Base-by-base conservation (phyloP, 371 early-diverging fungal genomes). In the Mortierella sp. region DNA sequence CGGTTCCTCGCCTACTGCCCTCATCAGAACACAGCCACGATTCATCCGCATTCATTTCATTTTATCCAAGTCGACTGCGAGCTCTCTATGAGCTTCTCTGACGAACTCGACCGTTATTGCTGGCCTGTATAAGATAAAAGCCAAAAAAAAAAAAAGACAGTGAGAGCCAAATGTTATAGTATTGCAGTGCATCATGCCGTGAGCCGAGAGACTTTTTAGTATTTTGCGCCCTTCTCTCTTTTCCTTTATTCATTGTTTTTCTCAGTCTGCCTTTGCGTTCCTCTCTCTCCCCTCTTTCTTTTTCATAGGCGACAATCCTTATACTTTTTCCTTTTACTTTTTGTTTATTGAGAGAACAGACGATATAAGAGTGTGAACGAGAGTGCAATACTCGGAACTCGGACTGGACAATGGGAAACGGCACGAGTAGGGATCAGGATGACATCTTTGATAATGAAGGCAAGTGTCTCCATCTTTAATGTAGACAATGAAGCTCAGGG, bases 401-500 rank as follows among this genome's bases (percentile, higher is more conserved):
- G 11, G 1, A 32, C n/a, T 5, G 27, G 46, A 21, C 28, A 24
- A 66, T 78, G 78, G 70, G 71, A 50, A 67, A 67, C 64, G 70
- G 71, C 27, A 39, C 49, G 15, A 63, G 71, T 50, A 50, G 64
- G 47, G 68, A 63, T 27, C 56, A 55, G 24, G 67, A 71, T 1
- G 65, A 67, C 60, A 23, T 53, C 55, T 55, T 67, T 41, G 63
- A 64, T 48, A 66, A 65, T 62, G 70, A 76, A 61, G 70, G 70
- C 65, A 76, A 58, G 64, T 44, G 4, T 17, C 1, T n/a, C n/a
- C n/a, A n/a, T n/a, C n/a, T n/a, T n/a, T n/a, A n/a, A n/a, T n/a
- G n/a, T n/a, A n/a, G n/a, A n/a, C n/a, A n/a, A n/a, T 37, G 32
- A 32, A 17, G 21, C 17, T 44, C 44, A 19, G 19, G 44, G 23